Evolutionary conservation across 2,329 filamentous ascomycete species (phyloP), one percentile per base, ranked within the genome.

Genomic region (Exserohilum turcica): DNA sequence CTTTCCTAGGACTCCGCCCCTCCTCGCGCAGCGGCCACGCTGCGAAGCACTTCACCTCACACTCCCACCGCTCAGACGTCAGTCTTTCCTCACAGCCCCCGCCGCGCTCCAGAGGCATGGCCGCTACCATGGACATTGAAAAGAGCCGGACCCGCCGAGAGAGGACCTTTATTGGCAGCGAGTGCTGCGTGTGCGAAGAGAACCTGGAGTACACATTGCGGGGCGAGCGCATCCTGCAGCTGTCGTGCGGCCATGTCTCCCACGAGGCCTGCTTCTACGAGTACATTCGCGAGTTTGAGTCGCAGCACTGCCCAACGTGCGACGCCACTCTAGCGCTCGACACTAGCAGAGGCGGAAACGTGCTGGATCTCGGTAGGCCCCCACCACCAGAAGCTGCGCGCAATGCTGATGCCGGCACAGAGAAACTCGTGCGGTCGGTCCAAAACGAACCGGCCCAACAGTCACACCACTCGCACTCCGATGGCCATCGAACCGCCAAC

Each of bases 231-330:
- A 92, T 99, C 57, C 80, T 99, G 48, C 94, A 97, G 73, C 94
- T 99, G 68, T 95, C 92, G 5, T 99, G 94, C 76, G 85, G 88
- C n/a, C 94, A 99, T 76, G 93, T 99, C 55, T 92, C 93, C 9
- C 94, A 99, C 73, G 94, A 97, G 75, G 94, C 93, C 31, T 99
- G 94, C 77, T 97, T 99, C 73, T 97, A 97, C 78, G 94, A 99
- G 76, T 97, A 95, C 72, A 96, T 99, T 66, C 90, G 91, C 68
- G 93, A 97, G 70, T 90, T 93, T 54, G 92, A 97, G 64, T 90
- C 90, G 47, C 92, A 97, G 68, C 92, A 91, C 69, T 99, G 94
- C 76, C 94, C 94, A 24, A 89, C 90, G 61, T 99, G 94, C 76
- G 89, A 96, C 79, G 90, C 92, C 60, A 92, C 94, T 16, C 79